These are phyloP conservation scores for Macrotyloma uniflorum DNA, from an alignment of 306 rosid species.

Conservation along the genomic window DNA sequence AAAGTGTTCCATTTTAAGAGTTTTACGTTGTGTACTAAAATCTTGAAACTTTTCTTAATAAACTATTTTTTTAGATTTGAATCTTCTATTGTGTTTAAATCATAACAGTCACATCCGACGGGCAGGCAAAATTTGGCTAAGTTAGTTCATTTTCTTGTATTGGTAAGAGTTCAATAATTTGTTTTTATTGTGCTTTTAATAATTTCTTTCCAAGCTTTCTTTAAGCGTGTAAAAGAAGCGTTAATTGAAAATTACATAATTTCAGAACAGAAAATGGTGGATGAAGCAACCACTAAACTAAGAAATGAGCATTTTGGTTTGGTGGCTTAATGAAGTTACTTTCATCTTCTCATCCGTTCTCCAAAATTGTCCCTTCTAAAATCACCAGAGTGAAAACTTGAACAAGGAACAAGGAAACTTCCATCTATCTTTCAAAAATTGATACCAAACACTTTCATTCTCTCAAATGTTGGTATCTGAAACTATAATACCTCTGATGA, in stretches of 20 bases:
- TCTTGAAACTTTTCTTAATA: too few relatives aligned
- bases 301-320: background rate
- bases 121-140: background rate
- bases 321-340: slow-evolving; percentile 3
- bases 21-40: too few relatives aligned
- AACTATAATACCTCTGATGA: background rate
- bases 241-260: background rate
- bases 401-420: background rate
- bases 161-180: slow-evolving; percentile 36
- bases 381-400: background rate
- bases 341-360: background rate
- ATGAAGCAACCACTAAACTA: background rate
- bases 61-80: too few relatives aligned
- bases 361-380: slow-evolving; percentile 1
- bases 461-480: background rate
- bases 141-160: slow-evolving; percentile 32
- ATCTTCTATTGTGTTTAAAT: too few relatives aligned
- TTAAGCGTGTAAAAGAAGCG: background rate
- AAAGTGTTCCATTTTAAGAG: too few relatives aligned
- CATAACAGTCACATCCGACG: background rate
- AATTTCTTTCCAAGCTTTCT: background rate
- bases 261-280: background rate
- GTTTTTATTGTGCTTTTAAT: slow-evolving; percentile 9
- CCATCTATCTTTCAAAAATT: background rate
- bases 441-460: background rate